A percentile compares a stretch with the other conserved stretches of the same genome.
These are phyloP conservation scores for Penicillium turbatum DNA, from an alignment of 495 filamentous ascomycete species.

Conservation along the genomic window DNA sequence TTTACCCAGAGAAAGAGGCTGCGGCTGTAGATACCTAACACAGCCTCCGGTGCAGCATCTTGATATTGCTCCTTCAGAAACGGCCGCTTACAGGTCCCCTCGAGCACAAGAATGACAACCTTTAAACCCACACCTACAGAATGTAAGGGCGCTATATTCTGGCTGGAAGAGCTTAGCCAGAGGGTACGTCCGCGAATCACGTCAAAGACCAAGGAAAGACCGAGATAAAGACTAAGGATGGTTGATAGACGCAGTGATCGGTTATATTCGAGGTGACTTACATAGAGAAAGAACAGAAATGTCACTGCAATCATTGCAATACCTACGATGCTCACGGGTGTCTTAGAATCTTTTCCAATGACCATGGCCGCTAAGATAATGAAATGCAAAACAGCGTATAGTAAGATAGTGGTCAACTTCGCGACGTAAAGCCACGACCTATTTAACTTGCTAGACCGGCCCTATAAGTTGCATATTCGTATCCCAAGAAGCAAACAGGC, in stretches of 20 bases:
- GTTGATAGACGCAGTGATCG: conserved; percentile 22
- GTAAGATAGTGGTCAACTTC: conserved; percentile 11
- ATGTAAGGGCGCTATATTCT: conserved; percentile 10
- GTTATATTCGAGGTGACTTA: conserved; percentile 24
- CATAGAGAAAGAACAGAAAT: conserved; percentile 7
- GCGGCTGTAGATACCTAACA: conserved; percentile 44
- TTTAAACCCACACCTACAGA: conserved; percentile 35
- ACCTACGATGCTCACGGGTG: too few species aligned
- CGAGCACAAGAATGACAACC: conserved; percentile 40
- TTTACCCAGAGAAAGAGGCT: conserved; percentile 56
- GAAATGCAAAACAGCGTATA: not conserved
- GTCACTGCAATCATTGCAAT: not conserved
- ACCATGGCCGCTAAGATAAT: too few species aligned
- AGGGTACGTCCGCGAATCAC: conserved; percentile 18
- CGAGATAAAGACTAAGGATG: conserved; percentile 13
- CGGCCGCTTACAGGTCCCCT: conserved; percentile 48
- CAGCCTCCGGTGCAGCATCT: conserved; percentile 47
- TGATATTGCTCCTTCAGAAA: conserved; percentile 36
- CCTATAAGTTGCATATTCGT: too few species aligned
- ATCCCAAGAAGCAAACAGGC: too few species aligned
- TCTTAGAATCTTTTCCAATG: too few species aligned
- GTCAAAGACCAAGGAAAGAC: conserved; percentile 12
- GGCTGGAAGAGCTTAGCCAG: conserved; percentile 12
- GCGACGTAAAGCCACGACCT: conserved; percentile 22
- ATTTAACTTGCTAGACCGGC: conserved; percentile 22